A percentile compares a stretch with the other conserved stretches of the same genome.
phyloP scores from a whole-genome alignment of 208 protist species.

The Crithidia sp. region DNA sequence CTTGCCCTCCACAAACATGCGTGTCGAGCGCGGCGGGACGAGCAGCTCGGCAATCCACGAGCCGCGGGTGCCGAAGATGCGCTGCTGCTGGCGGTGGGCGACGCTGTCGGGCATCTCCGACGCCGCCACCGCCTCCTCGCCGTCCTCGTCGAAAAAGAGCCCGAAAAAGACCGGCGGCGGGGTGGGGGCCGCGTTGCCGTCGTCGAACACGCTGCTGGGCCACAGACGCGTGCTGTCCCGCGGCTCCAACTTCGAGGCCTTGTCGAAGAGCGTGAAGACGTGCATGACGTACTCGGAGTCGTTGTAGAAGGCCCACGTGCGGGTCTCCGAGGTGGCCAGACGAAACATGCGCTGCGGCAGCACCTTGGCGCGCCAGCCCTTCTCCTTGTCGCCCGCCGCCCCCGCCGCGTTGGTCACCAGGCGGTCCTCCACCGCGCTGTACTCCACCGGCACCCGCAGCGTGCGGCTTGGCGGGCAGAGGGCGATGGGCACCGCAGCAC shows the following conservation, averaged over 20 bases:
- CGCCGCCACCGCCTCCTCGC: constrained; percentile 20
- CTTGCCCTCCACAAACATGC: constrained; percentile 27
- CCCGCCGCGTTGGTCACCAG: not conserved
- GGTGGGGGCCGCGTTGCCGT: constrained; percentile 14
- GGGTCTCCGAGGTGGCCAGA: constrained; percentile 34
- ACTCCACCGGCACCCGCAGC: constrained; percentile 21
- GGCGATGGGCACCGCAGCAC: constrained; percentile 18
- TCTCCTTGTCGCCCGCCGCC: constrained; percentile 4
- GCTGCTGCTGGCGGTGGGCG: constrained; percentile 5
- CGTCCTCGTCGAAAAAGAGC: constrained; percentile 24
- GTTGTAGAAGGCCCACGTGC: constrained; percentile 73
- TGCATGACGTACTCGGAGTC: constrained; percentile 56
- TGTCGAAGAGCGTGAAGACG: constrained; percentile 50
- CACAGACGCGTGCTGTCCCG: constrained; percentile 37
- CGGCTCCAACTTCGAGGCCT: constrained; percentile 53
- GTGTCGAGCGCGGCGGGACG: constrained; percentile 19
- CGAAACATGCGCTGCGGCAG: constrained; percentile 25
- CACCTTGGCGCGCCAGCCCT: constrained; percentile 19
- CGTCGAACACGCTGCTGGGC: constrained; percentile 28
- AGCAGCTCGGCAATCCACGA: constrained; percentile 27
- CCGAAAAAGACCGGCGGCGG: constrained; percentile 28
- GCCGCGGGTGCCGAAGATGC: constrained; percentile 20
- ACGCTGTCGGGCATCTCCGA: constrained; percentile 29
- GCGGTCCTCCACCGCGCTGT: constrained; percentile 20
- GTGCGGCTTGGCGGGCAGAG: constrained; percentile 26